These are phyloP conservation scores for Cutaneotrichosporon daszewskae DNA, from an alignment of 1,284 basidiomycete species.

Conservation along the genomic window DNA sequence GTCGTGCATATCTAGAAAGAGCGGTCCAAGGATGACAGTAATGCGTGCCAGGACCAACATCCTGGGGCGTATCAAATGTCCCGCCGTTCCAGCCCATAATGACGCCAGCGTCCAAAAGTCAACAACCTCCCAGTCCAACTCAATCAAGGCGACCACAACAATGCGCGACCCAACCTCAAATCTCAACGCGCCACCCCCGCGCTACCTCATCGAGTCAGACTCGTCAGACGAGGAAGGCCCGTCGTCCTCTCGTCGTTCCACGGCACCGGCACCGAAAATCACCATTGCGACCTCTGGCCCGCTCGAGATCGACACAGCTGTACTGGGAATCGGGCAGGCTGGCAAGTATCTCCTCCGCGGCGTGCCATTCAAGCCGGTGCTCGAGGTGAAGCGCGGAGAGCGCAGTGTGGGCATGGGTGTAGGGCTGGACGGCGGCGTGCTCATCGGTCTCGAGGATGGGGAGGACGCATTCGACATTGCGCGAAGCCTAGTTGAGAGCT, in stretches of 20 bases:
- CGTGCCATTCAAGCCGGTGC: constrained; percentile 3
- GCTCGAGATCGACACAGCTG: constrained; percentile 9
- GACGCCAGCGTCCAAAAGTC: neutral
- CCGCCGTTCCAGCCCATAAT: no score
- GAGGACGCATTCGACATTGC: constrained; percentile 11
- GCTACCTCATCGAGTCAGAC: constrained; percentile 45
- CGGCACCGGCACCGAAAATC: no score
- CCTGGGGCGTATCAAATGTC: constrained; percentile 4
- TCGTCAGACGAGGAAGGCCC: constrained; percentile 43
- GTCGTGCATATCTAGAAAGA: no score
- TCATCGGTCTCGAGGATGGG: constrained; percentile 13
- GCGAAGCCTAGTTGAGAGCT: neutral
- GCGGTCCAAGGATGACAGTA: no score
- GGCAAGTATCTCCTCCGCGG: constrained; percentile 25
- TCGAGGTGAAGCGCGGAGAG: constrained; percentile 15
- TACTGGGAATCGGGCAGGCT: constrained; percentile 34
- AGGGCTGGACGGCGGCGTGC: constrained; percentile 12
- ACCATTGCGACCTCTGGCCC: no score
- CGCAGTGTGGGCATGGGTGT: no score
- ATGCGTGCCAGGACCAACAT: neutral
- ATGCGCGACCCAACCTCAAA: constrained; percentile 39
- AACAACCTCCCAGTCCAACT: neutral
- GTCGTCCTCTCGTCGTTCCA: no score
- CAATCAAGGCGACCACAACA: neutral
- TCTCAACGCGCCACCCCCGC: constrained; percentile 34